A percentile compares a stretch with the other conserved stretches of the same genome.
These are phyloP conservation scores for Hanseniaspora clermontiae DNA, from an alignment of 805 yeast species.

Conservation along the genomic window DNA sequence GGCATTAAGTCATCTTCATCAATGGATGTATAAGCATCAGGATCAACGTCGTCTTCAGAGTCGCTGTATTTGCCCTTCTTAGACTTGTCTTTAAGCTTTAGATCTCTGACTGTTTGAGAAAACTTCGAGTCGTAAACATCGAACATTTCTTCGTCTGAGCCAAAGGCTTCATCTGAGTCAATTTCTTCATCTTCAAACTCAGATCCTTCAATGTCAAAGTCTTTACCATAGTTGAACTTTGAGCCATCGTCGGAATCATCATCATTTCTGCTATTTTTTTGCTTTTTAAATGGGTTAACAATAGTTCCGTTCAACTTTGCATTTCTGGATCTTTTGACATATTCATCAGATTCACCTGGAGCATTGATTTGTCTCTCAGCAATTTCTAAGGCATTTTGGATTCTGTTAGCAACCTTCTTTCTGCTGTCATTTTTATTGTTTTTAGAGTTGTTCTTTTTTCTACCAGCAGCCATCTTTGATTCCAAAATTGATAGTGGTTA, in stretches of 20 bases:
- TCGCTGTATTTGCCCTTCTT: slow-evolving; percentile 23
- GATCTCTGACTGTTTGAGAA: slow-evolving; percentile 57
- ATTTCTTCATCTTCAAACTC: slow-evolving; percentile 51
- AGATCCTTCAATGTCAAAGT: slow-evolving; percentile 23
- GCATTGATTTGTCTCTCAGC: slow-evolving; percentile 33
- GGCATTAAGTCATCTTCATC: slow-evolving; percentile 68
- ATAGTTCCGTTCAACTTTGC: slow-evolving; percentile 29
- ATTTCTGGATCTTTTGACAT: slow-evolving; percentile 24
- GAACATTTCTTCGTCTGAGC: slow-evolving; percentile 59
- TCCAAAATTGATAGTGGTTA: not conserved
- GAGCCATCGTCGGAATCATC: slow-evolving; percentile 8
- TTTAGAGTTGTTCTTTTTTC: slow-evolving; percentile 3
- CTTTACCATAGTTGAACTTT: slow-evolving; percentile 17
- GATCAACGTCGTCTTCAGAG: slow-evolving; percentile 37
- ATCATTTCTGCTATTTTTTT: slow-evolving; percentile 16
- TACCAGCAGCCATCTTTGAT: not conserved
- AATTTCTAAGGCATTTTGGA: slow-evolving; percentile 40
- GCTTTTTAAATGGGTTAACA: slow-evolving; percentile 28
- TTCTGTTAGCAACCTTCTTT: slow-evolving; percentile 24
- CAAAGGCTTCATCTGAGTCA: slow-evolving; percentile 80
- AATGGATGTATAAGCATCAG: slow-evolving; percentile 56
- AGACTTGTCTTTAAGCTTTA: slow-evolving; percentile 27
- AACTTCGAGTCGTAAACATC: slow-evolving; percentile 52
- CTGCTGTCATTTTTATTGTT: slow-evolving; percentile 7
- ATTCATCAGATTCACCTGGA: slow-evolving; percentile 24